Base-by-base conservation (phyloP, 176 grass and related monocot genomes). In the Cymbopogon citratus region DNA sequence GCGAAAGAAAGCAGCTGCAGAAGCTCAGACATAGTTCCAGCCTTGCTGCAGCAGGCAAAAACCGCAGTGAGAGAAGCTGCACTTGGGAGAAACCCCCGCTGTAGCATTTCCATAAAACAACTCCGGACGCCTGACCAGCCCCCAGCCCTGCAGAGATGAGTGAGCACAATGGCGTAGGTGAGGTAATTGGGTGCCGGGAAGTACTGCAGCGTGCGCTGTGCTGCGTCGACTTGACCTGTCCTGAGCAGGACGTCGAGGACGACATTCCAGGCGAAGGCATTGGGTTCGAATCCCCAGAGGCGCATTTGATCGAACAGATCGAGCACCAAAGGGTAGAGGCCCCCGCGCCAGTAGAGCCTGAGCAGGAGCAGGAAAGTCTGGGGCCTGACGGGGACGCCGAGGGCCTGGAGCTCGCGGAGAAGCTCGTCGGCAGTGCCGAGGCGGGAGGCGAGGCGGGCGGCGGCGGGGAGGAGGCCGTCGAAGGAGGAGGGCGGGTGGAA, bases 221-320 rank as follows among this genome's bases (percentile, higher is more conserved):
- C 92, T 31, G 49, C 51, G 45, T 90, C 72, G 38, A 83, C 11
- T 23, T 69, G 40, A 68, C 86, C 60, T 27, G 79, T 75, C 85
- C 88, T 98, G 80, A 95, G 94, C 15, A 85, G 79, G 66, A 95
- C 76, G 77, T 98, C 95, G 18, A 98, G 89, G 80, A 88, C 59
- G 61, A 93, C 66, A 76, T 95, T 98, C 74, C 80, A 64, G 4
- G 95, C 92, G 68, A 90, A 95, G 41, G 69, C 83, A 49, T 91
- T 95, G 36, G 93, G 95, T 33, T 68, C 76, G 79, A 89, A 94
- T 57, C 86, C 83, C 87, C 85, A 80, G 19, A 52, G 56, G 40
- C 73, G 45, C 90, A 95, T 98, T 91, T 98, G 84, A 41, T 95
- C 90, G 75, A 98, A 91, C 73, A 91, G 77, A 39, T 95, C 79